These are phyloP conservation scores for Candida nemodendra DNA, from an alignment of 805 yeast species.

Conservation along the genomic window DNA sequence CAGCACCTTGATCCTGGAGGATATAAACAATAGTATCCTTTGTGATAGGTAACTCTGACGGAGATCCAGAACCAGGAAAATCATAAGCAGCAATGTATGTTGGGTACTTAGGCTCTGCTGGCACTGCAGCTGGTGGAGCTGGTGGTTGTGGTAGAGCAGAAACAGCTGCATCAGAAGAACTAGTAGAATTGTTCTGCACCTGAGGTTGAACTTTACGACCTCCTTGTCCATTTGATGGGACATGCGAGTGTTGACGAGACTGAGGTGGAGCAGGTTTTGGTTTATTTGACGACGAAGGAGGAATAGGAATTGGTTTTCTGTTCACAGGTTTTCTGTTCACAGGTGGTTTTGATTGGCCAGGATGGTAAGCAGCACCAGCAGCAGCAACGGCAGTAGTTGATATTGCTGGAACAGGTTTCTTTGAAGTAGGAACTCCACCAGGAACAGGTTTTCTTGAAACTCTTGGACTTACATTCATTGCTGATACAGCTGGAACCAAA, in stretches of 20 bases:
- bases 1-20: conserved; percentile 71
- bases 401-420: conserved; percentile 11
- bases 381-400: conserved; percentile 29
- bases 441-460: conserved; percentile 35
- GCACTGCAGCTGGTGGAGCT: conserved; percentile 76
- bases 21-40: conserved; percentile 77
- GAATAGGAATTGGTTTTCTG: conserved; percentile 23
- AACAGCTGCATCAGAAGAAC: too few species aligned
- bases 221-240: conserved; percentile 10
- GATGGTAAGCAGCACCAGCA: conserved; percentile 42
- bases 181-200: conserved; percentile 3
- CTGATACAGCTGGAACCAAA: conserved; percentile 18
- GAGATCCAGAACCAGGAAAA: conserved; percentile 80
- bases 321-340: conserved; percentile 31
- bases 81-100: conserved; percentile 84
- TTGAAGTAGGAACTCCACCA: conserved; percentile 37
- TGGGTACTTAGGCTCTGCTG: conserved; percentile 64
- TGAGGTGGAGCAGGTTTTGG: conserved; percentile 27
- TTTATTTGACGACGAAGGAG: conserved; percentile 23
- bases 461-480: conserved; percentile 8
- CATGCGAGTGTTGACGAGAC: conserved; percentile 13
- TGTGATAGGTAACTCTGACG: conserved; percentile 74
- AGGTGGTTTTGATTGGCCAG: conserved; percentile 28
- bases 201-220: conserved; percentile 8
- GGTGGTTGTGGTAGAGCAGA: conserved; percentile 46